Conservation (phyloP, 148 eudicot genomes). For the Rhododendron simsii region DNA sequence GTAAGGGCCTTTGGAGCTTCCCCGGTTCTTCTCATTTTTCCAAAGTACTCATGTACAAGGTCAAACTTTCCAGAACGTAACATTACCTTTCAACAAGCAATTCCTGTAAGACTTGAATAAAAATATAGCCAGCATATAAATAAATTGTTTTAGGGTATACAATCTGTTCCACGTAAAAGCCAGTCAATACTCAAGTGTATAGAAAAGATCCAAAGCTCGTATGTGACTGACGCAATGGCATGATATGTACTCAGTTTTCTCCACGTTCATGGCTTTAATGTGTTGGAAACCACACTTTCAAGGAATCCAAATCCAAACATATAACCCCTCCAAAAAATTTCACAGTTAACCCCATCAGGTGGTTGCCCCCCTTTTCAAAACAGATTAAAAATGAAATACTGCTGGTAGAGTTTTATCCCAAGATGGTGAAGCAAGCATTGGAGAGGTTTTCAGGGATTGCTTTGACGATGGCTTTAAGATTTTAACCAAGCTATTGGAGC, state of each 20-base stretch:
- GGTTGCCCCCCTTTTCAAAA: neutral
- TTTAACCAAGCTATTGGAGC: neutral
- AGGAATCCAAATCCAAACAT: constrained; percentile 4
- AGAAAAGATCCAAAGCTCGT: neutral
- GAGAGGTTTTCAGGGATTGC: neutral
- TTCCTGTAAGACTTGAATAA: constrained; percentile 26
- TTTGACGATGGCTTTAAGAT: neutral
- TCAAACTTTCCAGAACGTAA: constrained; percentile 69
- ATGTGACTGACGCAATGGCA: neutral
- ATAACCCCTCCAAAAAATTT: neutral
- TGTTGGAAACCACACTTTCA: neutral
- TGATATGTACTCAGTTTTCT: neutral
- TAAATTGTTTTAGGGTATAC: neutral
- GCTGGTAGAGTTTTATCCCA: neutral
- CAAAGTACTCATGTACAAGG: constrained; percentile 67
- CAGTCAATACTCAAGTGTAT: neutral
- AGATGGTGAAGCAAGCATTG: neutral
- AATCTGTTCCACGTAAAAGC: neutral
- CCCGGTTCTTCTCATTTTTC: constrained; percentile 70
- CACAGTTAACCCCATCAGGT: neutral
- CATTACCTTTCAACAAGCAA: constrained; percentile 70
- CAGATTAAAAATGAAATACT: neutral
- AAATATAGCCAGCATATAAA: constrained; percentile 1
- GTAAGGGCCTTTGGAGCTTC: constrained; percentile 79
- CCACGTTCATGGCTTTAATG: neutral